Evolutionary conservation across 2,329 filamentous ascomycete genomes (phyloP), one percentile per base, ranked within the genome.

Genomic region (Neonectria faginata): DNA sequence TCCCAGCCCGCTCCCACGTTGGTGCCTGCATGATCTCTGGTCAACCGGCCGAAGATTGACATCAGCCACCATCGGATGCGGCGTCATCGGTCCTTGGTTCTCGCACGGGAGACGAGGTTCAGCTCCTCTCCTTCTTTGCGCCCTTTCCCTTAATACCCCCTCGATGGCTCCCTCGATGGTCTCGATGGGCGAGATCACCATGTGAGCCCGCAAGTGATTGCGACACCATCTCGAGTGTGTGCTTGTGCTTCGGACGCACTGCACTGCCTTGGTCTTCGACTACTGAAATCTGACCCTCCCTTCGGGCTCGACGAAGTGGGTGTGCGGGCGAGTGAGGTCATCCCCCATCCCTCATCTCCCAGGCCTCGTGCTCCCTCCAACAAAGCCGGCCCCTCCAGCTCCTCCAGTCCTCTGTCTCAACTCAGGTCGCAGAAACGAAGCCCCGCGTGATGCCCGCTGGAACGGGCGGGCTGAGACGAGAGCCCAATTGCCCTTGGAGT

Each of bases 1-100:
- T 57, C 53, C 57, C 62, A 55, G 48, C 56, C 57, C 60, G 48
- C 64, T 65, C 58, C 60, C 61, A 69, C 57, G 57, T 69, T 70
- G 62, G 61, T 65, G 57, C 62, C 67, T 62, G 55, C 70, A 72
- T 70, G 70, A 66, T 50, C 64, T 61, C 58, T 41, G 27, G 51
- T 22, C 59, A 51, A 47, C 50, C 11, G 31, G 58, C 36, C 47
- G 48, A 29, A 50, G 31, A 62, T 57, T 65, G 63, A 61, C 60
- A 56, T 60, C 55, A 56, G 29, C 56, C 47, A 64, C 52, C 29
- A 22, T 57, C 61, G 48, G 57, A 55, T 51, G 42, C 55, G 50
- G 53, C 65, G 64, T 29, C 51, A 57, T 44, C 45, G 53, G 33
- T 51, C 65, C 31, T 47, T 64, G 64, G 56, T 31, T 59, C 22